phyloP scores from a whole-genome alignment of 805 yeast species.

The Clavispora vitiphila region DNA sequence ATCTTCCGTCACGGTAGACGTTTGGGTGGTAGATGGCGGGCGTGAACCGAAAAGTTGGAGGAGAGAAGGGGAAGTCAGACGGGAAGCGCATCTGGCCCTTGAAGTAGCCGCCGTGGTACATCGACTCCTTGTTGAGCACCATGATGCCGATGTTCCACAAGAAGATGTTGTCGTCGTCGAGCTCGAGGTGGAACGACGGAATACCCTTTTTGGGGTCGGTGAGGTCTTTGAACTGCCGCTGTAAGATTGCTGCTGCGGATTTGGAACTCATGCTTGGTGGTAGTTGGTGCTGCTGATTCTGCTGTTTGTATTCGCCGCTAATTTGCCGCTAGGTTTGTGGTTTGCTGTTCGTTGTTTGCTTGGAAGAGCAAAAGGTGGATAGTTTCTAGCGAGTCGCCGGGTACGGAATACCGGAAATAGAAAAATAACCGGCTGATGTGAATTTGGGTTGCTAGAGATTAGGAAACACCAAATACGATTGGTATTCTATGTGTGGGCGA shows the following conservation, averaged over 20 bases:
- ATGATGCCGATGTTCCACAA: constrained; percentile 85
- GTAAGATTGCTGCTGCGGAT: constrained; percentile 76
- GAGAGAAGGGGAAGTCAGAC: constrained; percentile 82
- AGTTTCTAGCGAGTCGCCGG: constrained; percentile 1
- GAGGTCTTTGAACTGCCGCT: constrained; percentile 90
- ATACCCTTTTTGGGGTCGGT: constrained; percentile 83
- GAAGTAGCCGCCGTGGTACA: constrained; percentile 91
- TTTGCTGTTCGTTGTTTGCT: no score
- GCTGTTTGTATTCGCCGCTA: no score
- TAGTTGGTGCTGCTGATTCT: no score
- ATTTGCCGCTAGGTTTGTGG: no score
- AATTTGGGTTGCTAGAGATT: not conserved
- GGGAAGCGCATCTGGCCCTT: constrained; percentile 95
- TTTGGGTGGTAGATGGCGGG: constrained; percentile 95
- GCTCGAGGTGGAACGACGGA: constrained; percentile 58
- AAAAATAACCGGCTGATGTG: not conserved
- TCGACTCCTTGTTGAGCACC: constrained; percentile 84
- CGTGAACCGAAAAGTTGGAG: constrained; percentile 88
- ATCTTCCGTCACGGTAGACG: constrained; percentile 87
- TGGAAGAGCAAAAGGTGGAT: no score
- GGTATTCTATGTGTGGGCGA: not conserved
- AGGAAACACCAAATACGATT: not conserved
- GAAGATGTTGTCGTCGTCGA: constrained; percentile 53
- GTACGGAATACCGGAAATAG: not conserved
- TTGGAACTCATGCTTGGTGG: constrained; percentile 36